These are phyloP conservation scores for Biscogniauxia sp. DNA, from an alignment of 2,329 filamentous ascomycete species.

Conservation along the genomic window DNA sequence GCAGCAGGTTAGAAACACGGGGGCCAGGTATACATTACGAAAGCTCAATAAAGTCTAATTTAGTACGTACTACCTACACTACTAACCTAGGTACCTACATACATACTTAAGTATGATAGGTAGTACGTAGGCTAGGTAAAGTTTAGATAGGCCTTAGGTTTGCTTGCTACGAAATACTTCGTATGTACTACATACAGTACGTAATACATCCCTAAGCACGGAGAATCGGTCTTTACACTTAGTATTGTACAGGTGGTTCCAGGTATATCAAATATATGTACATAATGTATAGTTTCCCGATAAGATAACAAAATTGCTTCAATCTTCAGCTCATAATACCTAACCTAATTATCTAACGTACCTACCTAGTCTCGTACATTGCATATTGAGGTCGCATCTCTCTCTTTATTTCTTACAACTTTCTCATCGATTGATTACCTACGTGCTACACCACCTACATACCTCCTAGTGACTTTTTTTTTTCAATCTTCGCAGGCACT, in stretches of 20 bases:
- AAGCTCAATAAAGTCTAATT: background rate
- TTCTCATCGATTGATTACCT: background rate
- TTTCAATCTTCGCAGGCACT: conserved; percentile 8
- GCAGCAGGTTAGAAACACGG: conserved; percentile 1
- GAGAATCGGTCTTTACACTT: conserved; percentile 1
- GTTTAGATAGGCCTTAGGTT: background rate
- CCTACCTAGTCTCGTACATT: background rate
- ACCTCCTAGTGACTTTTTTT: background rate
- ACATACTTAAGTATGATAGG: no score
- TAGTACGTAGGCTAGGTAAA: no score
- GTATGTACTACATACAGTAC: no score
- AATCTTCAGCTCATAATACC: no score
- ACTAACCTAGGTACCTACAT: no score
- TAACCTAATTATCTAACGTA: no score
- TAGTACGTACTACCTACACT: no score
- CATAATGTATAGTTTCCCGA: conserved; percentile 8
- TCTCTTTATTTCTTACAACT: no score
- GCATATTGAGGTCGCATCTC: no score
- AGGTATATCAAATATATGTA: no score
- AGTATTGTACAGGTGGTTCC: no score
- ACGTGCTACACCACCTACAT: background rate
- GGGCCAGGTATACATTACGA: background rate
- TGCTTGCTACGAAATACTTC: no score
- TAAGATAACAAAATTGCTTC: conserved; percentile 13
- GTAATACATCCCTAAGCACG: background rate